Conservation (phyloP, 208 protist species). For the Crithidia bombi region DNA sequence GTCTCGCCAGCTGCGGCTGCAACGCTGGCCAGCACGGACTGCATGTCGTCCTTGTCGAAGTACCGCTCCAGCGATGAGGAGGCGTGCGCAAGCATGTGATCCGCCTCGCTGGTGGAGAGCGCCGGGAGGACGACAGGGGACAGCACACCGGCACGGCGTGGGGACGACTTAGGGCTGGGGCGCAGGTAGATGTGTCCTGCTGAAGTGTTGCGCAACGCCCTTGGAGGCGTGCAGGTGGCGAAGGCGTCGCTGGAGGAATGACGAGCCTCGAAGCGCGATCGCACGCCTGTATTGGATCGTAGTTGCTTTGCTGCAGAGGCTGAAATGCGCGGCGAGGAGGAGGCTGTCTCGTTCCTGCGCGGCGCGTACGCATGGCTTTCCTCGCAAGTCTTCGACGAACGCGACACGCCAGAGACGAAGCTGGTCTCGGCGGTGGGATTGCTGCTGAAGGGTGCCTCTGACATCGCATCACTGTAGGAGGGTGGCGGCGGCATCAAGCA, state of each 20-base stretch:
- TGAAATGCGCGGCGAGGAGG: background rate
- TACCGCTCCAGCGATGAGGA: constrained; percentile 15
- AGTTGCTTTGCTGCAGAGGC: background rate
- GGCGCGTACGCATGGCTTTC: background rate
- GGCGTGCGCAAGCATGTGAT: constrained; percentile 5
- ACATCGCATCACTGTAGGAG: constrained; percentile 4
- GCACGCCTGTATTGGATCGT: background rate
- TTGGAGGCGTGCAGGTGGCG: no score
- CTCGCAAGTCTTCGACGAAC: background rate
- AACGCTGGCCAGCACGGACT: constrained; percentile 20
- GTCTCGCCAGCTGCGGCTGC: constrained; percentile 1
- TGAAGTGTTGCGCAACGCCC: background rate
- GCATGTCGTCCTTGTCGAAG: constrained; percentile 28
- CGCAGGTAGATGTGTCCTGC: constrained; percentile 15
- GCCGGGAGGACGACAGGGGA: constrained; percentile 22
- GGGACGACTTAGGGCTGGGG: constrained; percentile 11
- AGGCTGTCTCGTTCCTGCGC: background rate
- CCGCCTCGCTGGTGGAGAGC: constrained; percentile 18
- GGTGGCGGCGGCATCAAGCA: constrained; percentile 9
- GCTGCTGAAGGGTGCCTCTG: background rate
- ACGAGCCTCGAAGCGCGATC: no score
- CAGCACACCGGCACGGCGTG: constrained; percentile 2
- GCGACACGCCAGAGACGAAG: background rate
- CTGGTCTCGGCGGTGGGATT: background rate
- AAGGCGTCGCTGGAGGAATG: no score